Base-by-base conservation (phyloP, 148 eudicot species). In the Pharnaceum exiguum region DNA sequence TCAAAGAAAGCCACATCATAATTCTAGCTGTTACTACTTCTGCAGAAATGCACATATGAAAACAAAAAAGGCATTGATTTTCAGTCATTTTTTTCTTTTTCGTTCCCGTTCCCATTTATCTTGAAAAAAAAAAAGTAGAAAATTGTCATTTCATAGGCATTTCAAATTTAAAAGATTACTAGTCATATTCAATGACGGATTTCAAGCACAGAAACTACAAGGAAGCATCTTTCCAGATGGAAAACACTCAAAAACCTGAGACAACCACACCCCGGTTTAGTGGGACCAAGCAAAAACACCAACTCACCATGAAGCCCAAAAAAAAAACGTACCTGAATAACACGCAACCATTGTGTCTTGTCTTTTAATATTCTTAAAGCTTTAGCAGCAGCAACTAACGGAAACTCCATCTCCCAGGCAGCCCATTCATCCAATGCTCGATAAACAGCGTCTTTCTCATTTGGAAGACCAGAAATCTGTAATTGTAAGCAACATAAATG, bases 381-480 rank as follows among this genome's bases (percentile, higher is more conserved):
- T 77, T 93, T 93, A 12, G 96, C 81, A n/a, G 86, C 95, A 33
- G 95, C 93, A 62, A 90, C 70, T 67, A 90, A 52, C 16, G 97
- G 95, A 71, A 90, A 90, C 51, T 90, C 95, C 35, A 80, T 38
- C 75, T 93, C 98, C 95, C 96, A 88, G 63, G 90, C 96, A 31
- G 63, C 59, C 98, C 98, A 91, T 67, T 88, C 73, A 55, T 91
- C 96, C 35, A 91, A 73, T 33, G 90, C 88, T 65, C 79, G 67
- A 68, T 87, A 84, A 32, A 84, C 87, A 49, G 78, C 84, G 59
- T 82, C 97, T 80, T 85, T 87, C 70, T 84, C 97, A 68, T 85
- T 81, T 38, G 96, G 86, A 70, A 84, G 80, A 60, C 67, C 81
- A 54, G 81, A 85, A 52, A 87, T 74, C 97, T 91, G 74, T 25